These are phyloP conservation scores for Sporothrix mexicana DNA, from an alignment of 2,329 filamentous ascomycete species.

Conservation along the genomic window DNA sequence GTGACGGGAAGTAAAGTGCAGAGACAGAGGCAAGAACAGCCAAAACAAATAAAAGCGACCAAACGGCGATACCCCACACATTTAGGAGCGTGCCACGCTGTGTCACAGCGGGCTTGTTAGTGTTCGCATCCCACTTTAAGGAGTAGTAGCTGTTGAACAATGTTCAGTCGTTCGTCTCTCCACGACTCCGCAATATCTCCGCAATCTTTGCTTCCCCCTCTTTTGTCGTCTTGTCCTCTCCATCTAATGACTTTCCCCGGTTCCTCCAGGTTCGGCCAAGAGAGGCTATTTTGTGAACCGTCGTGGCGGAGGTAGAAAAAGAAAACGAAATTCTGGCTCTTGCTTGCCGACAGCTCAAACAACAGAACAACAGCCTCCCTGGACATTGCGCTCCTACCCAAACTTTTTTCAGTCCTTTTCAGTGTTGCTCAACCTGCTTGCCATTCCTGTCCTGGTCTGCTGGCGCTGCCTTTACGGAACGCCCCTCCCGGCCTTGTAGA, in stretches of 20 bases:
- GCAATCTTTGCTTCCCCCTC: neutral
- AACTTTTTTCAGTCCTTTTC: neutral
- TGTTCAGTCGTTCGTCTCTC: neutral
- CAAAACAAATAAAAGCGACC: neutral
- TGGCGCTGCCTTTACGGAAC: neutral
- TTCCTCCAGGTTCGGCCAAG: conserved; percentile 19
- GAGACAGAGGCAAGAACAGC: neutral
- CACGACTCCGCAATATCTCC: conserved; percentile 17
- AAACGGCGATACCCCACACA: conserved; percentile 10
- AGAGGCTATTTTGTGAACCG: neutral
- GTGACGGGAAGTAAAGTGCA: neutral
- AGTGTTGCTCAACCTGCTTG: neutral
- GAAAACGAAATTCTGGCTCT: neutral
- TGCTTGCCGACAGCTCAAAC: neutral
- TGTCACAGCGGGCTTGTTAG: neutral
- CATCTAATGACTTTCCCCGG: neutral
- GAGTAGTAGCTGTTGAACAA: too few species aligned
- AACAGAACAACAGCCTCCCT: too few species aligned
- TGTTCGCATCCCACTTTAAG: too few species aligned
- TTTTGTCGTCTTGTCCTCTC: neutral
- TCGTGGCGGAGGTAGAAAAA: neutral
- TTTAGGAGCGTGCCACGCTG: neutral
- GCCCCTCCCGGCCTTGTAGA: neutral
- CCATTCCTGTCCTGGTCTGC: neutral
- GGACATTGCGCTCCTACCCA: neutral